Evolutionary conservation across 2,329 filamentous ascomycete genomes (phyloP).

Genomic region (Taxawa tesnikishii): DNA sequence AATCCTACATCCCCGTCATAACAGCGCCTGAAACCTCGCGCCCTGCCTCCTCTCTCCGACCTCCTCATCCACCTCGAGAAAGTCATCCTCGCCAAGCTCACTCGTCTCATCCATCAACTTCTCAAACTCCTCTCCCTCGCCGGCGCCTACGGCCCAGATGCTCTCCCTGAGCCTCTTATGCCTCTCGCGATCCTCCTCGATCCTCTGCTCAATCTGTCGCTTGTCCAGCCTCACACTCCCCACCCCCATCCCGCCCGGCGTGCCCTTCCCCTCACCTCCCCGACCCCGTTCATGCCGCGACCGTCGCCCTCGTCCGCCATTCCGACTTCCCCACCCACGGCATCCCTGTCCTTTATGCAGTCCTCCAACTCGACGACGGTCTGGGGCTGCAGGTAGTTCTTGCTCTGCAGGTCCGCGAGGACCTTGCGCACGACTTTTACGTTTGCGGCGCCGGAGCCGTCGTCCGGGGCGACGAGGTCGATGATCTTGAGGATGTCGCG

Average conservation of each 20-base stretch:
- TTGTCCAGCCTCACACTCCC: constrained; percentile 59
- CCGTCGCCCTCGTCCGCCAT: constrained; percentile 4
- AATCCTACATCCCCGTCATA: no score
- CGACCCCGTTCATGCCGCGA: constrained; percentile 15
- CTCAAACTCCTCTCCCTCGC: constrained; percentile 58
- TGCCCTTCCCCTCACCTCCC: constrained; percentile 10
- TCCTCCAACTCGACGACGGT: constrained; percentile 71
- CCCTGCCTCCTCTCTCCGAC: constrained; percentile 39
- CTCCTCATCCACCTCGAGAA: constrained; percentile 65
- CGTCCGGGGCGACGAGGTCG: constrained; percentile 77
- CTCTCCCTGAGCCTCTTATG: constrained; percentile 87
- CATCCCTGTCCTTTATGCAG: constrained; percentile 66
- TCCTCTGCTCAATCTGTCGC: constrained; percentile 83
- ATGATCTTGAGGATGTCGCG: constrained; percentile 84
- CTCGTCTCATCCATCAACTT: constrained; percentile 80
- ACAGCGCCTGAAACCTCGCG: constrained; percentile 25
- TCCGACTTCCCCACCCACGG: background rate
- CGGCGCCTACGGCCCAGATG: constrained; percentile 67
- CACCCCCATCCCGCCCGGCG: constrained; percentile 14
- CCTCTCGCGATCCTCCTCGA: constrained; percentile 90
- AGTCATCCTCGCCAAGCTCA: constrained; percentile 79
- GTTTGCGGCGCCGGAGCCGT: constrained; percentile 82
- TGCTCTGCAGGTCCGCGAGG: constrained; percentile 39
- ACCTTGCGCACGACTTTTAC: constrained; percentile 74
- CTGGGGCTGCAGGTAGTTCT: constrained; percentile 60